Evolutionary conservation across 1,284 basidiomycete species (phyloP).

Genomic region (Earliella scabrosa): DNA sequence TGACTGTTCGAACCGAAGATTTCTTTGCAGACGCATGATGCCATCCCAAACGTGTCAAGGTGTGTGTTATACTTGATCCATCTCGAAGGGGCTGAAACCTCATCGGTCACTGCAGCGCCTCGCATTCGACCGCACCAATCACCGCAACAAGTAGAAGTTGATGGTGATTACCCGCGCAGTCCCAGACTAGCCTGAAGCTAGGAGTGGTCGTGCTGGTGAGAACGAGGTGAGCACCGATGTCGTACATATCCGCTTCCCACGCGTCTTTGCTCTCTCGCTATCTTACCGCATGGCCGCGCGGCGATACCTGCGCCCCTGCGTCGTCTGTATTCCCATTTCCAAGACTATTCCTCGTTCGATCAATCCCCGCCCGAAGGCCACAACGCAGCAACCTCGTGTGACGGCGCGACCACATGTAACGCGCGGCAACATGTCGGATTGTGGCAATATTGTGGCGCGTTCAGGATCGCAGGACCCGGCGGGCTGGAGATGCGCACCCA

Average conservation of each 20-base stretch:
- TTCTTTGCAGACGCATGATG: constrained; percentile 1
- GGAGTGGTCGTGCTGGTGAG: background rate
- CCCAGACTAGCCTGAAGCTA: background rate
- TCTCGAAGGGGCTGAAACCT: constrained; percentile 2
- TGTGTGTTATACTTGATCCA: constrained; percentile 3
- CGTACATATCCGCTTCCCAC: constrained; percentile 13
- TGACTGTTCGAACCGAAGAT: background rate
- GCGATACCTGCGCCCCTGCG: background rate
- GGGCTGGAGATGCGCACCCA: constrained; percentile 13
- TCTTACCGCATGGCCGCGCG: constrained; percentile 18
- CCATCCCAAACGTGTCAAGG: background rate
- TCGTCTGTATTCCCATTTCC: background rate
- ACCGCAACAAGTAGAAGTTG: constrained; percentile 2
- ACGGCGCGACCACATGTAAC: constrained; percentile 3
- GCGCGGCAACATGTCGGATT: constrained; percentile 7
- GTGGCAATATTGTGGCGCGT: background rate
- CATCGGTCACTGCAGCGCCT: background rate
- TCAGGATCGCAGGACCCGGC: constrained; percentile 16
- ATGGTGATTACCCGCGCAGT: constrained; percentile 13
- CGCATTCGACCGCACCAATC: background rate
- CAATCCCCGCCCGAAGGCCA: constrained; percentile 3
- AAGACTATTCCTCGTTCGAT: background rate
- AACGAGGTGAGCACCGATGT: constrained; percentile 15
- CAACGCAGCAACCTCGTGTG: constrained; percentile 21
- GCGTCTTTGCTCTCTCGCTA: constrained; percentile 5